Conservation (phyloP, 257 asterid species). For the Ballota nigra region DNA sequence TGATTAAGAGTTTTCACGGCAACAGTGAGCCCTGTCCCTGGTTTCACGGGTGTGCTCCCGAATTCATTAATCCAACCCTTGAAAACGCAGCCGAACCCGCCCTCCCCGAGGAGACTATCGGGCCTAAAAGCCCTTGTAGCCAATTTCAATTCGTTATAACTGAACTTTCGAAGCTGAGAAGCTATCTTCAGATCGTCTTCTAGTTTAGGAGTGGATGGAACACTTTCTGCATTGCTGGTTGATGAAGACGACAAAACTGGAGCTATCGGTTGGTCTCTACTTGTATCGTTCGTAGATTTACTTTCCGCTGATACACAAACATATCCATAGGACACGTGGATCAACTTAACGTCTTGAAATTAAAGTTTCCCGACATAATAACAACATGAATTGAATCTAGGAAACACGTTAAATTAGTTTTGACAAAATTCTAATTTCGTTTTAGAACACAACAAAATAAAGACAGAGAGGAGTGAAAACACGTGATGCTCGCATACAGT, state of each 20-base stretch:
- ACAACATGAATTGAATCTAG: neutral
- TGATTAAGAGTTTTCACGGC: slow-evolving; percentile 88
- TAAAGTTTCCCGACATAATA: neutral
- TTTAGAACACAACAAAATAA: neutral
- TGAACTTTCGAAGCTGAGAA: slow-evolving; percentile 75
- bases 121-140: slow-evolving; percentile 77
- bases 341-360: neutral
- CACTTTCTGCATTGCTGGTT: slow-evolving; percentile 57
- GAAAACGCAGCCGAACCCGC: slow-evolving; percentile 90
- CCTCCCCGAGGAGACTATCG: slow-evolving; percentile 79
- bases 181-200: slow-evolving; percentile 66
- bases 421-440: neutral
- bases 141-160: slow-evolving; percentile 56
- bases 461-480: neutral
- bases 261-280: slow-evolving; percentile 56
- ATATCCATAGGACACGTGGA: slow-evolving; percentile 1
- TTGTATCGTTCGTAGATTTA: slow-evolving; percentile 54
- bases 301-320: slow-evolving; percentile 52
- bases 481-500: neutral
- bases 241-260: slow-evolving; percentile 59
- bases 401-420: neutral
- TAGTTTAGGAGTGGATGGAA: slow-evolving; percentile 60
- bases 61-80: slow-evolving; percentile 86
- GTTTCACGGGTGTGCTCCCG: slow-evolving; percentile 60
- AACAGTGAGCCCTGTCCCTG: slow-evolving; percentile 76